Evolutionary conservation across 139 green algal species (phyloP).

Genomic region (Chlamydomonas sphaeroides): DNA sequence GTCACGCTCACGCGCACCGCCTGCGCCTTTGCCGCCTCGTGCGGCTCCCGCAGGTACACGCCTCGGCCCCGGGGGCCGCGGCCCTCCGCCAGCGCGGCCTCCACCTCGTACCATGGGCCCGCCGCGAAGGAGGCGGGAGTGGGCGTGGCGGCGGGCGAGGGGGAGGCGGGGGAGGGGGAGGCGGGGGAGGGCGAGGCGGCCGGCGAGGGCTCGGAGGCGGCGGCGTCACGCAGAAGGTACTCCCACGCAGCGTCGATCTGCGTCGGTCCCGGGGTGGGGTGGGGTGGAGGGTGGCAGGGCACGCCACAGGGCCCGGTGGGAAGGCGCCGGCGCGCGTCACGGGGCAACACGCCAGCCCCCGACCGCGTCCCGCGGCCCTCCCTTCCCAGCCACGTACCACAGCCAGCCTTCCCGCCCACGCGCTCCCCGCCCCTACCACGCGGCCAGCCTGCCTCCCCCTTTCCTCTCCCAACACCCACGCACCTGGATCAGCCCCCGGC

Average conservation of each 20-base stretch:
- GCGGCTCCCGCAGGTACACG: slow-evolving; percentile 84
- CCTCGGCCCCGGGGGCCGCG: slow-evolving; percentile 53
- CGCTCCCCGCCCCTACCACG: background rate
- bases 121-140: background rate
- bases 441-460: too few relatives aligned
- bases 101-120: slow-evolving; percentile 69
- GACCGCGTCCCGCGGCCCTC: background rate
- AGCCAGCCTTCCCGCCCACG: too few relatives aligned
- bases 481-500: slow-evolving; percentile 87
- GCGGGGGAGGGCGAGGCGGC: background rate
- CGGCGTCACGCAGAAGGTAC: slow-evolving; percentile 65
- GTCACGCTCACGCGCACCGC: slow-evolving; percentile 71
- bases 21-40: slow-evolving; percentile 58
- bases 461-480: background rate
- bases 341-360: background rate
- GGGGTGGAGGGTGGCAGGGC: too few relatives aligned
- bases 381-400: background rate
- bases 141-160: background rate
- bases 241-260: slow-evolving; percentile 85
- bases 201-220: background rate
- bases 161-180: background rate
- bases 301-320: too few relatives aligned
- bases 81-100: slow-evolving; percentile 50
- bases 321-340: too few relatives aligned
- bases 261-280: too few relatives aligned